Evolutionary conservation across 208 protist species (phyloP).

Genomic region (Crithidia thermophila): DNA sequence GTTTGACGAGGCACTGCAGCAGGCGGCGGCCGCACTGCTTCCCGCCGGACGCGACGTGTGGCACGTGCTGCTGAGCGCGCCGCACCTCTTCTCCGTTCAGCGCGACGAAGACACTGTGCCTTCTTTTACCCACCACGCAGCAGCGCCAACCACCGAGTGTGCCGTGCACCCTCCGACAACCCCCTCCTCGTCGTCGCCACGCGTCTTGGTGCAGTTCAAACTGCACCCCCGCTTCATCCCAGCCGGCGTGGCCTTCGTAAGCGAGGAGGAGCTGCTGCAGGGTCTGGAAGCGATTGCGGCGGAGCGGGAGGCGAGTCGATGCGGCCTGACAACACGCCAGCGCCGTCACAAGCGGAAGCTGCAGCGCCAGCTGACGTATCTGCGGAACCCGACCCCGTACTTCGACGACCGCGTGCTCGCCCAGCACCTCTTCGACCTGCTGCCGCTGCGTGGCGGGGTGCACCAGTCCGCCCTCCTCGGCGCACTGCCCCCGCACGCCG

Average conservation of each 20-base stretch:
- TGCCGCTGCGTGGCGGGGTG: conserved; percentile 49
- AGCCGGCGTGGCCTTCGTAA: conserved; percentile 9
- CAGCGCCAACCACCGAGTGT: too few relatives aligned
- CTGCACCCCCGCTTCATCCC: conserved; percentile 45
- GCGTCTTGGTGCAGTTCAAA: conserved; percentile 47
- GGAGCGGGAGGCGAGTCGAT: conserved; percentile 30
- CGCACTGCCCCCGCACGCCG: conserved; percentile 25
- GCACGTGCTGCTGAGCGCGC: conserved; percentile 76
- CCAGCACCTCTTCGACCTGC: conserved; percentile 73
- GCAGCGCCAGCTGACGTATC: conserved; percentile 60
- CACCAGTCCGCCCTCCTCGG: conserved; percentile 31
- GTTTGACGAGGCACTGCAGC: conserved; percentile 40
- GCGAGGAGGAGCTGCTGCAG: conserved; percentile 17
- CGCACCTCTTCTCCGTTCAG: conserved; percentile 41
- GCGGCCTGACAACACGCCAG: conserved; percentile 31
- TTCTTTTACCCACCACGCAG: not conserved
- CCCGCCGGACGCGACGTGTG: conserved; percentile 50
- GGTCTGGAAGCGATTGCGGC: conserved; percentile 36
- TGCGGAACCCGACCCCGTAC: conserved; percentile 60
- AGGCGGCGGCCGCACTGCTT: conserved; percentile 46
- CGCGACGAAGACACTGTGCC: not conserved
- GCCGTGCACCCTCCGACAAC: not conserved
- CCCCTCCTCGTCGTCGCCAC: not conserved
- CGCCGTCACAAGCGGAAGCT: conserved; percentile 47
- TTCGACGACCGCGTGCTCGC: conserved; percentile 76